Conservation (phyloP, 2,329 filamentous ascomycete species). For the Fusarium chlamydosporum region DNA sequence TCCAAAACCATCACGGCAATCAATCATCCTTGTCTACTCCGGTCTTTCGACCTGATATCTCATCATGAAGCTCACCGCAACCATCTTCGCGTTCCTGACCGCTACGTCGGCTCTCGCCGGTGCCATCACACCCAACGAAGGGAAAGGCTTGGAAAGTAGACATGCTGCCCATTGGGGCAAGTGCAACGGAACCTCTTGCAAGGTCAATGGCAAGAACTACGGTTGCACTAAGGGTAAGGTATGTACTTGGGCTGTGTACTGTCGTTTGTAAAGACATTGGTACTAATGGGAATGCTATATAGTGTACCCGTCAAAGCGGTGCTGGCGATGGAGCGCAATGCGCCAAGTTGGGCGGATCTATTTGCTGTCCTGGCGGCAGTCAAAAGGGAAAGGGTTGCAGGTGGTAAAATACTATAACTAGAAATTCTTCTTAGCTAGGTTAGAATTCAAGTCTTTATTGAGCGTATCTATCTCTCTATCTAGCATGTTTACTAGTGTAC, state of each 20-base stretch:
- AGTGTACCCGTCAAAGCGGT: conserved; percentile 2
- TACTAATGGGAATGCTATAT: neutral
- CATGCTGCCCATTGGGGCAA: neutral
- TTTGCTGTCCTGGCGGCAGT: neutral
- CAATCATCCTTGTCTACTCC: too few relatives aligned
- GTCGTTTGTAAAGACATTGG: neutral
- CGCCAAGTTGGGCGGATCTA: neutral
- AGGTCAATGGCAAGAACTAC: conserved; percentile 3
- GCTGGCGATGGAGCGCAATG: neutral
- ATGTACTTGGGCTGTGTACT: neutral
- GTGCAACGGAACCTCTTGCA: conserved; percentile 9
- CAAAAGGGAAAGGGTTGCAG: neutral
- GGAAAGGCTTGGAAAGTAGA: neutral
- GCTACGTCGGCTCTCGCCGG: neutral
- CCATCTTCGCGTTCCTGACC: neutral
- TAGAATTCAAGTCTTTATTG: neutral
- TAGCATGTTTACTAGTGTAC: too few relatives aligned
- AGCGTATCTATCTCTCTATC: too few relatives aligned
- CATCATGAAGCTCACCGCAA: neutral
- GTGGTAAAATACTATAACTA: neutral
- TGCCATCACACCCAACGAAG: neutral
- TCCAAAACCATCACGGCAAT: neutral
- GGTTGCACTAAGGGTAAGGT: neutral
- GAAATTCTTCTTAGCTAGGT: neutral
- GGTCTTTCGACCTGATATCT: neutral